Evolutionary conservation across 2,329 filamentous ascomycete genomes (phyloP).

Genomic region (Colletotrichum spaethianum): DNA sequence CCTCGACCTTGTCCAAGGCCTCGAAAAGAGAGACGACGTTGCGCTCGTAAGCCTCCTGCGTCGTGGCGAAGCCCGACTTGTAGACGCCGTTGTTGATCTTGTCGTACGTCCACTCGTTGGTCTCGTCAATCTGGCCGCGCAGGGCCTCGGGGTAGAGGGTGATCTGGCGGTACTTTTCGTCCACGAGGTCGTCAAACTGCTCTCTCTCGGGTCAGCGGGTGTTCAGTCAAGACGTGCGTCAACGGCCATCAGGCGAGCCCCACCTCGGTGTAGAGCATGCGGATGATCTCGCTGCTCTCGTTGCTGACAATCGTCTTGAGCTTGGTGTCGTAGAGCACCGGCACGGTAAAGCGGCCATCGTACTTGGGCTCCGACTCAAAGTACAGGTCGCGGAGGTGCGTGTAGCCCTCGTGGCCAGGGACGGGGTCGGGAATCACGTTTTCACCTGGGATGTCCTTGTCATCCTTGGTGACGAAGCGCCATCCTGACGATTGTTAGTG

Average conservation of each 20-base stretch:
- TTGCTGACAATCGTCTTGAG: constrained; percentile 86
- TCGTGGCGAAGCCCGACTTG: constrained; percentile 87
- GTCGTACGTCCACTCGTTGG: constrained; percentile 86
- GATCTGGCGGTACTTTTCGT: constrained; percentile 70
- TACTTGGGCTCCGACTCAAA: constrained; percentile 82
- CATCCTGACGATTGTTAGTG: constrained; percentile 70
- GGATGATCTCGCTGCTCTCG: constrained; percentile 92
- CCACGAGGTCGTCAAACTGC: constrained; percentile 80
- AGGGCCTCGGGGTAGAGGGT: constrained; percentile 78
- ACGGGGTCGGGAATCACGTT: constrained; percentile 78
- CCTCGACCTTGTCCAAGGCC: constrained; percentile 82
- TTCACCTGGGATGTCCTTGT: constrained; percentile 64
- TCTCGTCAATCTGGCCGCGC: constrained; percentile 78
- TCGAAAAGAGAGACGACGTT: constrained; percentile 80
- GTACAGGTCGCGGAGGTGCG: constrained; percentile 84
- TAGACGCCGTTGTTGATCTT: constrained; percentile 80
- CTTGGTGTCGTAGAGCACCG: constrained; percentile 87
- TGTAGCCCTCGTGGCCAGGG: constrained; percentile 78
- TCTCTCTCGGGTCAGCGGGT: not conserved
- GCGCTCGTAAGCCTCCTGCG: constrained; percentile 85
- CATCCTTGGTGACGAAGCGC: constrained; percentile 81
- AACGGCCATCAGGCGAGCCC: not conserved
- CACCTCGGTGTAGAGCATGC: constrained; percentile 83
- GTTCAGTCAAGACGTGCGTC: not conserved
- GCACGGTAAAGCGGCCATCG: constrained; percentile 86